phyloP scores from a whole-genome alignment of 805 yeast species.

The Millerago galiae region DNA sequence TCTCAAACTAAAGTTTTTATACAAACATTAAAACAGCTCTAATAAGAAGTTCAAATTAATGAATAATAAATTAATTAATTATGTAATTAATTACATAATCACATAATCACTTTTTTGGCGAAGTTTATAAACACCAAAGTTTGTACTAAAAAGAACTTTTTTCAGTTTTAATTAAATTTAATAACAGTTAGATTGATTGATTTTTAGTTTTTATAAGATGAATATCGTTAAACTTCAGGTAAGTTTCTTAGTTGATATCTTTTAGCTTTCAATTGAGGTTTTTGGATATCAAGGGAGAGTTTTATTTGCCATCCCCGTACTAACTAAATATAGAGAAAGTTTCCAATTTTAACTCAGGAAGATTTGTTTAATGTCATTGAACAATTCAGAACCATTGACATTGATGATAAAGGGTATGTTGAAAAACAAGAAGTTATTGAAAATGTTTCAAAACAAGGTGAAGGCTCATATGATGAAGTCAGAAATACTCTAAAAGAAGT shows the following conservation, averaged over 20 bases:
- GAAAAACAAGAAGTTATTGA: conserved; percentile 89
- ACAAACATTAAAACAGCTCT: too few relatives aligned
- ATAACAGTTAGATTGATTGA: too few relatives aligned
- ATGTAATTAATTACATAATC: too few relatives aligned
- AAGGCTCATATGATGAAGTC: conserved; percentile 82
- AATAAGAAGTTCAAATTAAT: too few relatives aligned
- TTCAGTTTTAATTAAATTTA: not conserved
- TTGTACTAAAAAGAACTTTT: not conserved
- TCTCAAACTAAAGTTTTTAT: too few relatives aligned
- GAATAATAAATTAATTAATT: too few relatives aligned
- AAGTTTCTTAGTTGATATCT: conserved; percentile 23
- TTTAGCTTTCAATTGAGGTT: not conserved
- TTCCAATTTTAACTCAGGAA: conserved; percentile 78
- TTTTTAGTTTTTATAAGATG: conserved; percentile 29
- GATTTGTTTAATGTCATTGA: conserved; percentile 83
- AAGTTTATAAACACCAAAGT: too few relatives aligned
- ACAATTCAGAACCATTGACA: conserved; percentile 76
- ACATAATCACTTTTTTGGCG: too few relatives aligned
- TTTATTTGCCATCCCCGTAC: conserved; percentile 3
- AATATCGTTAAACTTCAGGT: conserved; percentile 60
- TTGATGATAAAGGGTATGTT: conserved; percentile 90
- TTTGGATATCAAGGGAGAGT: not conserved
- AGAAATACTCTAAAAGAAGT: conserved; percentile 90
- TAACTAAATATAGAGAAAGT: conserved; percentile 51
- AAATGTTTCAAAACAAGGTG: conserved; percentile 71